Evolutionary conservation across 1,284 basidiomycete species (phyloP).

Genomic region (Ustilago trichophora): DNA sequence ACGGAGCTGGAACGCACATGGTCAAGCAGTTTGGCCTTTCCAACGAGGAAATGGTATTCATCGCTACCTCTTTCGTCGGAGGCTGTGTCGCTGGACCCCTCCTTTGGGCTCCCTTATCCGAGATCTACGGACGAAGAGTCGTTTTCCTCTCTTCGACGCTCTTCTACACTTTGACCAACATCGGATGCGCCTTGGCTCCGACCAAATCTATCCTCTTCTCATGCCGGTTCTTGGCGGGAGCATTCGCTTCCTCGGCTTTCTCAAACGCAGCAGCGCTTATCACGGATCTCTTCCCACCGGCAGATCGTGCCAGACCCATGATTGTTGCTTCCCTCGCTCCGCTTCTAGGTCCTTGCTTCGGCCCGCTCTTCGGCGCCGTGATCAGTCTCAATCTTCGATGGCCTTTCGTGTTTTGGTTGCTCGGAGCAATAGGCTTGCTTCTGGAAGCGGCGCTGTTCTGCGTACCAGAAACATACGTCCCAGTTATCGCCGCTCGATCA

Average conservation of each 20-base stretch:
- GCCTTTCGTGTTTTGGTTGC: slow-evolving; percentile 34
- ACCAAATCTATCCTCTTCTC: slow-evolving; percentile 28
- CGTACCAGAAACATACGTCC: slow-evolving; percentile 33
- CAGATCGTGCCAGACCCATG: slow-evolving; percentile 25
- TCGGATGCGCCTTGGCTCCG: slow-evolving; percentile 26
- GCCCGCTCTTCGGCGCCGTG: slow-evolving; percentile 28
- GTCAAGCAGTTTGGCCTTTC: slow-evolving; percentile 17
- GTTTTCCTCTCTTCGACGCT: slow-evolving; percentile 16
- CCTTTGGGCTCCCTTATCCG: slow-evolving; percentile 45
- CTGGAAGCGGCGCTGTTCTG: slow-evolving; percentile 17
- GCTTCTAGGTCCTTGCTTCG: slow-evolving; percentile 32
- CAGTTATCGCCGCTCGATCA: slow-evolving; percentile 1
- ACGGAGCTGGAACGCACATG: slow-evolving; percentile 23
- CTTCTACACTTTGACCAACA: slow-evolving; percentile 19
- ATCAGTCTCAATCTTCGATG: slow-evolving; percentile 15
- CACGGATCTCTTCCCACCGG: slow-evolving; percentile 39
- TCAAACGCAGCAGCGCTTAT: slow-evolving; percentile 42
- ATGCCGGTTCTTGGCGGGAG: slow-evolving; percentile 33
- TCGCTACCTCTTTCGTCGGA: slow-evolving; percentile 38
- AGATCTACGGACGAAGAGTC: slow-evolving; percentile 20
- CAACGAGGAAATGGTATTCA: slow-evolving; percentile 26
- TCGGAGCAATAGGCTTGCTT: slow-evolving; percentile 15
- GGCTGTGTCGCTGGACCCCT: slow-evolving; percentile 45
- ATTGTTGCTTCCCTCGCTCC: slow-evolving; percentile 28
- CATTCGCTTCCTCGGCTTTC: slow-evolving; percentile 37